Evolutionary conservation across 2,329 filamentous ascomycete genomes (phyloP).

Genomic region (Coniochaeta ligniaria): DNA sequence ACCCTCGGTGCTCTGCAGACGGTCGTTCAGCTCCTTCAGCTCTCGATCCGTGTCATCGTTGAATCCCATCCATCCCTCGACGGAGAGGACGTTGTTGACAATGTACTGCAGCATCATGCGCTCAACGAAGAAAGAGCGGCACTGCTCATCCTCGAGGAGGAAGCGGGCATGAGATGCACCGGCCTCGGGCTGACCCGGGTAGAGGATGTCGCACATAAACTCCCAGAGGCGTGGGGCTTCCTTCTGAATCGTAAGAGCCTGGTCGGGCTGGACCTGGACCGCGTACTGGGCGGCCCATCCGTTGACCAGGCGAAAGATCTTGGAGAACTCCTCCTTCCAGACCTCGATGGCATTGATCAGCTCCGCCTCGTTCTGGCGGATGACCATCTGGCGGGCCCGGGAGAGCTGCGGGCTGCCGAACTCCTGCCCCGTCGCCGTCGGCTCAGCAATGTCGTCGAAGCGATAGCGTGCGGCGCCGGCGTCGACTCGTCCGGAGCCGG

Average conservation of each 20-base stretch:
- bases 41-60: constrained; percentile 14
- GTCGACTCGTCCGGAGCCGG: neutral
- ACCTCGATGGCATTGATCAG: neutral
- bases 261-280: constrained; percentile 9
- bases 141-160: constrained; percentile 22
- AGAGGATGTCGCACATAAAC: constrained; percentile 26
- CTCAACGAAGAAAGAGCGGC: constrained; percentile 27
- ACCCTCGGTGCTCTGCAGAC: constrained; percentile 17
- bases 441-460: neutral
- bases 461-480: neutral
- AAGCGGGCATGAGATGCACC: constrained; percentile 20
- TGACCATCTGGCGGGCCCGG: neutral
- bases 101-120: constrained; percentile 29
- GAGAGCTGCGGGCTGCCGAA: neutral
- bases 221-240: constrained; percentile 21
- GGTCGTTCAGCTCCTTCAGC: constrained; percentile 12
- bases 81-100: constrained; percentile 22
- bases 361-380: neutral
- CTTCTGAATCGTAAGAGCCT: constrained; percentile 11
- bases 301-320: constrained; percentile 8
- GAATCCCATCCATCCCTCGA: constrained; percentile 25
- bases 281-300: constrained; percentile 20
- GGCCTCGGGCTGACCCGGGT: constrained; percentile 17
- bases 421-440: neutral
- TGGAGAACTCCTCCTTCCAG: neutral